phyloP scores from a whole-genome alignment of 345 rosid species.

The Sonneratia alba region DNA sequence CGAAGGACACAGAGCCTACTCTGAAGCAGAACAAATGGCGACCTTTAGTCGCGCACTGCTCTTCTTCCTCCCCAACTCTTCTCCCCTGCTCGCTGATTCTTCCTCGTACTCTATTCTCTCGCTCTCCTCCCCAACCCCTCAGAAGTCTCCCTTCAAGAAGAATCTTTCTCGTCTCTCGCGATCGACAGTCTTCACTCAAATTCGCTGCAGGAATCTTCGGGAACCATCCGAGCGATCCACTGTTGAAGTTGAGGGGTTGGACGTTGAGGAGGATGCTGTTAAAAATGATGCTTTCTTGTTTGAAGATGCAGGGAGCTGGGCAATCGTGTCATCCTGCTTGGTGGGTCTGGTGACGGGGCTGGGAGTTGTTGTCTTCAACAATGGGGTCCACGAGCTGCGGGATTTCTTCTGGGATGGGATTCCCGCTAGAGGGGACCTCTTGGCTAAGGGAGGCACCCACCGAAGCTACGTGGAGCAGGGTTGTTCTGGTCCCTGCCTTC shows the following conservation, averaged over 20 bases:
- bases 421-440: slow-evolving; percentile 70
- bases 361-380: slow-evolving; percentile 67
- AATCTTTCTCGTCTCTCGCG: neutral
- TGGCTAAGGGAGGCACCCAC: slow-evolving; percentile 73
- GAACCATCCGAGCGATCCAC: neutral
- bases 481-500: slow-evolving; percentile 53
- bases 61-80: neutral
- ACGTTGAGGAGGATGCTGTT: neutral
- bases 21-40: slow-evolving; percentile 6
- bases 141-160: neutral
- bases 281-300: neutral
- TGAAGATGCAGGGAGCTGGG: slow-evolving; percentile 16
- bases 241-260: neutral
- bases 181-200: neutral
- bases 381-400: slow-evolving; percentile 56
- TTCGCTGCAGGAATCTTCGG: slow-evolving; percentile 3
- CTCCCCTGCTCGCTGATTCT: neutral
- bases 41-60: slow-evolving; percentile 2
- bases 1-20: neutral
- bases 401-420: slow-evolving; percentile 90
- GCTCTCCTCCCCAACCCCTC: neutral
- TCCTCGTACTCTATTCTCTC: neutral
- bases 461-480: slow-evolving; percentile 47
- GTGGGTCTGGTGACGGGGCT: slow-evolving; percentile 77
- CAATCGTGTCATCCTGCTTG: slow-evolving; percentile 47